Base-by-base conservation (phyloP, 2,329 filamentous ascomycete genomes). In the Allantophomopsis cytisporea region DNA sequence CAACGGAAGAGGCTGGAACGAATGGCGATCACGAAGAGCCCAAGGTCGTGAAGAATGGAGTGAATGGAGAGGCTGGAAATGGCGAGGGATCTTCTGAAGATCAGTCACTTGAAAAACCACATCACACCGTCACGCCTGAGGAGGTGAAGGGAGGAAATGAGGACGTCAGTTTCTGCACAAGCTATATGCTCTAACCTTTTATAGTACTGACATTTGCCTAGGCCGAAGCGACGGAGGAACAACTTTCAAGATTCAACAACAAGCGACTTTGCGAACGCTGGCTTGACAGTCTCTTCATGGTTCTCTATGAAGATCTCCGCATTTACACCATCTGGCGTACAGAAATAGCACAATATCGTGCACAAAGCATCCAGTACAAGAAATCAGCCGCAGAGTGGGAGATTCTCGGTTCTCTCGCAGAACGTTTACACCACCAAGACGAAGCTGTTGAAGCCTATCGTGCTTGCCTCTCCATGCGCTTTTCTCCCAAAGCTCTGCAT, bases 271-370 rank as follows among this genome's bases (percentile, higher is more conserved):
- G 91, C 54, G 91, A 98, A 61, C 79, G 91, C 50, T 98, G 91
- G 91, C 73, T 98, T 2, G 91, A 98, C 61, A 96, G 94, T 53
- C 71, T 98, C 16, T 98, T 98, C 65, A 98, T 98, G 91, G 91
- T 96, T 0, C 71, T 98, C 2, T 98, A 98, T 58, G 91, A 98
- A 60, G 91, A 98, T 54, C 72, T 98, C 14, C 84, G 91, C 37
- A 89, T 98, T 35, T 98, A 98, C 66, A 98, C 91, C 11, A 98
- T 98, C 59, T 98, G 91, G 91, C 81, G 91, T 41, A 96, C 91
- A 1, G 91, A 98, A 59, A 91, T 96, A 76, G 84, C 87, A 0
- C 89, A 96, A 58, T 95, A 88, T 57, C 80, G 85, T 16, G 85
- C 89, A 39, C 89, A 96, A 59, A 83, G 89, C 45, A 80, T 94